Evolutionary conservation across 23 red algal genomes (phyloP).

Genomic region (Agarophyton chilense): DNA sequence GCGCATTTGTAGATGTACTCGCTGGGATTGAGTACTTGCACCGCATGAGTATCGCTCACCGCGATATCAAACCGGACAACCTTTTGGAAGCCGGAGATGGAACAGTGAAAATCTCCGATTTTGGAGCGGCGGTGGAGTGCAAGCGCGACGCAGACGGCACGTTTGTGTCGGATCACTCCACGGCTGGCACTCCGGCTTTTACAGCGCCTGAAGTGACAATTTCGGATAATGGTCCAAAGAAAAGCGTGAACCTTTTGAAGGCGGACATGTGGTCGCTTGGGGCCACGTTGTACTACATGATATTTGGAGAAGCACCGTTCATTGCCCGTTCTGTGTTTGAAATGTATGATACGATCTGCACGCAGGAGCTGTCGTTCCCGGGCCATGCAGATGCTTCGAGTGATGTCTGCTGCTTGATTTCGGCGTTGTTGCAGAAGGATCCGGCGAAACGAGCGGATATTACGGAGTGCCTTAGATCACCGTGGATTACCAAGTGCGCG

Average conservation of each 20-base stretch:
- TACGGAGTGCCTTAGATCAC: conserved; percentile 17
- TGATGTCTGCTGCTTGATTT: conserved; percentile 36
- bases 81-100: conserved; percentile 63
- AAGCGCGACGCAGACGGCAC: neutral
- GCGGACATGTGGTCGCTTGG: conserved; percentile 90
- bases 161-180: neutral
- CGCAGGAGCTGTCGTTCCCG: conserved; percentile 61
- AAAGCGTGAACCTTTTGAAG: conserved; percentile 23
- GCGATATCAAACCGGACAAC: conserved; percentile 90
- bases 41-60: conserved; percentile 70
- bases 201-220: conserved; percentile 81
- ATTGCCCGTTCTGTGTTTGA: conserved; percentile 74
- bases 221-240: conserved; percentile 25
- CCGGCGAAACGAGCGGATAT: conserved; percentile 39
- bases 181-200: conserved; percentile 81
- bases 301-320: conserved; percentile 74
- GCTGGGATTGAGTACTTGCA: conserved; percentile 76
- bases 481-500: conserved; percentile 51
- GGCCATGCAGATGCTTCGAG: neutral
- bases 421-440: conserved; percentile 67
- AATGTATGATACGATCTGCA: conserved; percentile 84
- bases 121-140: conserved; percentile 61
- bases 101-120: conserved; percentile 84
- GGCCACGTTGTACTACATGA: conserved; percentile 79
- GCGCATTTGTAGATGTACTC: conserved; percentile 70